These are phyloP conservation scores for Populus hybrid DNA, from an alignment of 441 rosid species.

Conservation along the genomic window DNA sequence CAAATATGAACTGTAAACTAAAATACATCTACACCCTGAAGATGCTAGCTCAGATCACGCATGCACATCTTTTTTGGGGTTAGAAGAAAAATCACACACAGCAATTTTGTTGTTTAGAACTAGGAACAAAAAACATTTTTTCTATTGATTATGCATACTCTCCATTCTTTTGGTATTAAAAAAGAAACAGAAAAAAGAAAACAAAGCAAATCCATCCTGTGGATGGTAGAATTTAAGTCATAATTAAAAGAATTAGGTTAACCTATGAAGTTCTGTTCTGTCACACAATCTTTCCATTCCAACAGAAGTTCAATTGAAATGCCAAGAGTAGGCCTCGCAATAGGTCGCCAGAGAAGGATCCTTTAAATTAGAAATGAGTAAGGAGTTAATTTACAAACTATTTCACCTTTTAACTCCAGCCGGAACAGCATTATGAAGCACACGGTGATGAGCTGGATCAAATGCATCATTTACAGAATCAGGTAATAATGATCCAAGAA, in stretches of 20 bases:
- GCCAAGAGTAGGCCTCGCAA: neutral
- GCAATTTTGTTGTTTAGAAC: neutral
- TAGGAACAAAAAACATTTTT: no score
- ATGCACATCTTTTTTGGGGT: neutral
- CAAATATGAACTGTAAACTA: neutral
- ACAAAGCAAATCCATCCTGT: neutral
- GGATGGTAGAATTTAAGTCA: neutral
- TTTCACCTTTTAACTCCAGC: slow-evolving; percentile 71
- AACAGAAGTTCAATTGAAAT: neutral
- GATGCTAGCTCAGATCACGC: neutral
- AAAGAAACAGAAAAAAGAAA: neutral
- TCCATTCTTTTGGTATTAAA: neutral
- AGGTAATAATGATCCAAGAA: slow-evolving; percentile 79
- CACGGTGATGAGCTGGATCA: slow-evolving; percentile 76
- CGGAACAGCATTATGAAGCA: slow-evolving; percentile 64
- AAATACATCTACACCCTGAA: neutral
- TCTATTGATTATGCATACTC: neutral
- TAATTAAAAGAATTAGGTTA: neutral
- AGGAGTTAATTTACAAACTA: slow-evolving; percentile 3
- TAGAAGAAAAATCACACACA: neutral
- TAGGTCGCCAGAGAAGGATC: neutral
- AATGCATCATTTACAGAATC: slow-evolving; percentile 72
- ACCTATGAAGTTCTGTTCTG: neutral
- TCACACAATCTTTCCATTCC: neutral
- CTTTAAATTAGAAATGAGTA: neutral